phyloP scores from a whole-genome alignment of 768 basidiomycete genomes.

The Kwoniella sp. region DNA sequence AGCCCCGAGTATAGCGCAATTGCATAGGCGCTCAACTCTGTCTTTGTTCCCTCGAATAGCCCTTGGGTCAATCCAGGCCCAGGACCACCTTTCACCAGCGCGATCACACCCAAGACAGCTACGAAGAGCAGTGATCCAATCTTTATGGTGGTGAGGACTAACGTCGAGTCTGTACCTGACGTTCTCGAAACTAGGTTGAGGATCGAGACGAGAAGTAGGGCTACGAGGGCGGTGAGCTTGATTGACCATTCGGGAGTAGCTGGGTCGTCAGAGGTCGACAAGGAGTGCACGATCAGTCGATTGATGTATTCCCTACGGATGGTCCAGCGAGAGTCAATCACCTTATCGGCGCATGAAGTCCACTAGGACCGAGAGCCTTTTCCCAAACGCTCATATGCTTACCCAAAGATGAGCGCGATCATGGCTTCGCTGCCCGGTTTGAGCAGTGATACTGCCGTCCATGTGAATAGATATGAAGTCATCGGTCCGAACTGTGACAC shows the following conservation, averaged over 20 bases:
- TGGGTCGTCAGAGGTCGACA: constrained; percentile 57
- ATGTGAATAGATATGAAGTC: constrained; percentile 83
- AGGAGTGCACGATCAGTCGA: constrained; percentile 77
- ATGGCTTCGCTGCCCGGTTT: constrained; percentile 69
- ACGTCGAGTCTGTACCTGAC: constrained; percentile 76
- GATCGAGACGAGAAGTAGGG: constrained; percentile 71
- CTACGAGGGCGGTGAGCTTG: constrained; percentile 77
- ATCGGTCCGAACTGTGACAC: constrained; percentile 56
- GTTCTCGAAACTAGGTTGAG: constrained; percentile 78
- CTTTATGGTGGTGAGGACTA: constrained; percentile 86
- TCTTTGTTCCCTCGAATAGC: constrained; percentile 73
- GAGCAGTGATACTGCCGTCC: constrained; percentile 87
- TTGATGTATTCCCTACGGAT: constrained; percentile 76
- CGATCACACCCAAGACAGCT: constrained; percentile 75
- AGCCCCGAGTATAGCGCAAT: constrained; percentile 93
- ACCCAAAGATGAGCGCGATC: constrained; percentile 68
- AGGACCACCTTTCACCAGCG: constrained; percentile 38
- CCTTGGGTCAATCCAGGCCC: constrained; percentile 52
- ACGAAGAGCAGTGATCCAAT: constrained; percentile 61
- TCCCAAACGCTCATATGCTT: constrained; percentile 6
- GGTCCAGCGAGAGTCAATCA: not conserved
- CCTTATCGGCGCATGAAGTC: no score
- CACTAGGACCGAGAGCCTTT: no score
- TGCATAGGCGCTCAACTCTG: constrained; percentile 80
- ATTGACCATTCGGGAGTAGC: constrained; percentile 83